These are phyloP conservation scores for Trichomonascus vanleenenianus DNA, from an alignment of 805 yeast species.

Conservation along the genomic window DNA sequence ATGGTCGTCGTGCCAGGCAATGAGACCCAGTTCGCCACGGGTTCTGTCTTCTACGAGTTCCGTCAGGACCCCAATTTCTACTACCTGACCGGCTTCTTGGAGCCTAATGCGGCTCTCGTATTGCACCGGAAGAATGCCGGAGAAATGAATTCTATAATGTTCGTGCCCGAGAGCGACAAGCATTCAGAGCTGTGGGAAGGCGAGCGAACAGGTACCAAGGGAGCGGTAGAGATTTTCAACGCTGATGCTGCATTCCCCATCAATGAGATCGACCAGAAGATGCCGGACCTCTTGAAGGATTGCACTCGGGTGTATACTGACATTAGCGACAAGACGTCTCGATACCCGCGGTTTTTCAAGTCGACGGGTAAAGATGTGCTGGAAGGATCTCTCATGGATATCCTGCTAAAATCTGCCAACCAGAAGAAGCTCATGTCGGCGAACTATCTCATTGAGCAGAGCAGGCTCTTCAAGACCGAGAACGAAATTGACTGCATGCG, in stretches of 20 bases:
- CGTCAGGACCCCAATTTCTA: slow-evolving; percentile 86
- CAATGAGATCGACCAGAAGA: slow-evolving; percentile 22
- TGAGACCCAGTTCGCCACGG: slow-evolving; percentile 70
- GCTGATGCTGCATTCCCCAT: slow-evolving; percentile 67
- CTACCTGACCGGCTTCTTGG: slow-evolving; percentile 88
- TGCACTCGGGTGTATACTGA: slow-evolving; percentile 12
- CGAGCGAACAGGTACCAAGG: slow-evolving; percentile 75
- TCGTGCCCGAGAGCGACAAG: slow-evolving; percentile 78
- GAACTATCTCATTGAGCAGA: slow-evolving; percentile 18
- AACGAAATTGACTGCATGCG: slow-evolving; percentile 76
- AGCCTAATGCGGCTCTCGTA: slow-evolving; percentile 66
- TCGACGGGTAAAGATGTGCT: slow-evolving; percentile 5
- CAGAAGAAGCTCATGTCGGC: slow-evolving; percentile 10
- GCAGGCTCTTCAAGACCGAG: slow-evolving; percentile 63
- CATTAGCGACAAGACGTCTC: slow-evolving; percentile 1
- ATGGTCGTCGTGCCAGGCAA: slow-evolving; percentile 71
- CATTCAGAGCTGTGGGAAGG: slow-evolving; percentile 93
- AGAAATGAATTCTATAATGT: slow-evolving; percentile 54
- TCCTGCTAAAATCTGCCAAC: background rate
- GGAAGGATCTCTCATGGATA: slow-evolving; percentile 5
- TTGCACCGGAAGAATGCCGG: slow-evolving; percentile 34
- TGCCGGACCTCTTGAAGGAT: slow-evolving; percentile 3
- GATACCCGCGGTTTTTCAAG: slow-evolving; percentile 11
- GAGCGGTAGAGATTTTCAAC: slow-evolving; percentile 76
- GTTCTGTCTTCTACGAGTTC: slow-evolving; percentile 84